Base-by-base conservation (phyloP, 1,284 basidiomycete genomes). In the Polyporus tsugae region DNA sequence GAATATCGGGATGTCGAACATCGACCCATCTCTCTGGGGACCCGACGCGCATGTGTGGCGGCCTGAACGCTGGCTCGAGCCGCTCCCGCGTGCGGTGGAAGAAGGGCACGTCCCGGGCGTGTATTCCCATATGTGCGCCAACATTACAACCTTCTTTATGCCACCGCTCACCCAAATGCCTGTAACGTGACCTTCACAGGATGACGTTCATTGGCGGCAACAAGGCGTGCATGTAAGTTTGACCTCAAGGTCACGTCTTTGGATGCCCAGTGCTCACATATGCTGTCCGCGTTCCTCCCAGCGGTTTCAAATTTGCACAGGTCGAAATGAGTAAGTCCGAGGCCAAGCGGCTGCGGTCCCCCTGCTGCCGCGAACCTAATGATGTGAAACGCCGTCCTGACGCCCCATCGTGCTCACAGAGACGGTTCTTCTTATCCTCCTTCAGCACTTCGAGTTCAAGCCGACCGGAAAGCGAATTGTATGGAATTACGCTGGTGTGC, bases 151-250 rank as follows among this genome's bases (percentile, higher is more conserved):
- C 2, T 33, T 10, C 11, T 60, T 69, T 68, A 19, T 41, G 38
- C 22, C n/a, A 33, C 25, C 38, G 29, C 29, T 29, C 29, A 29
- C n/a, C n/a, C n/a, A n/a, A n/a, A n/a, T n/a, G n/a, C n/a, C n/a
- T n/a, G n/a, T 49, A 15, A 35, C 38, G 33, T 49, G n/a, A 38
- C 33, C 49, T 0, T 15, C 25, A 36, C 36, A 80, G 78, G 61
- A 77, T 80, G 75, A 17, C 78, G 9, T 80, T 80, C 72, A 67
- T 75, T 25, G 77, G 76, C 10, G 79, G 79, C 13, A 71, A 73
- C 49, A 67, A 77, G 22, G 64, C 74, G 7, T 80, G 78, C 76
- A 77, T 80, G 77, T 78, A 55, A 64, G 77, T 72, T 64, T 10
- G 19, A 10, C 11, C 19, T 6, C 35, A 13, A 22, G 44, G 44